Evolutionary conservation across 164 flowering plant species (phyloP).

Genomic region (Akebia trifoliata): DNA sequence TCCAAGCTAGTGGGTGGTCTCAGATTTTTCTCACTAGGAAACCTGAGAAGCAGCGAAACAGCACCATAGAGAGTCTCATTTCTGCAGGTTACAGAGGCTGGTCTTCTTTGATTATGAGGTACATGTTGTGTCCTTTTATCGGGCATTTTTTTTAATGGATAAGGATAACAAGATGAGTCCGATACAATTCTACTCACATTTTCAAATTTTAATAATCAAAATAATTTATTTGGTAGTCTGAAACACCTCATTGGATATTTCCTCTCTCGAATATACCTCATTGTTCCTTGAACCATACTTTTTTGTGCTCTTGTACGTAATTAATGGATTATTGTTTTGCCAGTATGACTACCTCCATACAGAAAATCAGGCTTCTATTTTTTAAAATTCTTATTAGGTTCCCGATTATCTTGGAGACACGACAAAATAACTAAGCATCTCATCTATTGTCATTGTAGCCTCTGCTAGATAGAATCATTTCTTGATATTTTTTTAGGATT

Average conservation of each 20-base stretch:
- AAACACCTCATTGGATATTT: not conserved
- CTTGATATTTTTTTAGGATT: not conserved
- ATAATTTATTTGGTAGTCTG: not conserved
- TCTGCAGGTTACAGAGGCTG: slow-evolving; percentile 50
- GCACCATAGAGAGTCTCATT: slow-evolving; percentile 30
- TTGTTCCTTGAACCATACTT: not conserved
- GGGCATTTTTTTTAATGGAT: not conserved
- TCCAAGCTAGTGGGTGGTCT: slow-evolving; percentile 46
- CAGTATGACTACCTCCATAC: too few relatives aligned
- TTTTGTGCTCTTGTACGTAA: too few relatives aligned
- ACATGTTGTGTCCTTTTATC: not conserved
- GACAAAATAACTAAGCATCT: not conserved
- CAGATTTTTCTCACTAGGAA: slow-evolving; percentile 48
- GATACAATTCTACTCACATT: too few relatives aligned
- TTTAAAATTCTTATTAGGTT: too few relatives aligned
- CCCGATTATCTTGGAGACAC: not conserved
- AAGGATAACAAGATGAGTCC: not conserved
- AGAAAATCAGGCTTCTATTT: too few relatives aligned
- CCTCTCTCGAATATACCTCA: too few relatives aligned
- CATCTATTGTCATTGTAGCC: not conserved
- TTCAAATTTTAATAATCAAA: not conserved
- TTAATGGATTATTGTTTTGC: too few relatives aligned
- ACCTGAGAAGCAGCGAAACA: slow-evolving; percentile 34
- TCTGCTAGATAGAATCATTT: not conserved
- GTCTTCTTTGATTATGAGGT: slow-evolving; percentile 69